Base-by-base conservation (phyloP, 768 basidiomycete species). In the Mycena filopes region DNA sequence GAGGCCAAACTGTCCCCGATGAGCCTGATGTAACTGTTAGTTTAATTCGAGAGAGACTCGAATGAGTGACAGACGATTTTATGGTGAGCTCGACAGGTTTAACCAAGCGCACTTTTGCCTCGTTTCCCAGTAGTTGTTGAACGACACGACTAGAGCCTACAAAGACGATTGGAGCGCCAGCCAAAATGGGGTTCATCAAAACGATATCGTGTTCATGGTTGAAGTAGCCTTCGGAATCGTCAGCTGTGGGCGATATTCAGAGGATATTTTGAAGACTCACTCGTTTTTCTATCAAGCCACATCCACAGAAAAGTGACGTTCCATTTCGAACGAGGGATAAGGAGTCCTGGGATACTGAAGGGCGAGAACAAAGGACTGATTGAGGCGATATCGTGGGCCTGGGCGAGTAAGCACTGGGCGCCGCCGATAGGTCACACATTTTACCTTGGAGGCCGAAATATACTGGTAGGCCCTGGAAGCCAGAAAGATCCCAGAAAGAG, bases 221-320 rank as follows among this genome's bases (percentile, higher is more conserved):
- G 57, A 59, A 59, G 29, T 59, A 59, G 40, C 47, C 47, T 48
- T 36, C 36, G 31, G 33, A 18, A 3, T 40, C 40, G 8, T 15
- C 28, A 15, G 25, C 41, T 46, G 12, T 31, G 46, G 3, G 11
- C 6, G 33, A n/a, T n/a, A 29, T 23, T 23, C 1, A 25, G 20
- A 28, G 21, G 31, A 47, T 40, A 59, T n/a, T 1, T 12, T 33
- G 33, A 36, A 12, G 31, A 59, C 57, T 40, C 23, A 26, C 56
- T 59, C 4, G 46, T 59, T 58, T 58, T 49, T n/a, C 46, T 48
- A 46, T 59, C 57, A 15, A 59, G 57, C 57, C 46, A 59, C 46
- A 59, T 49, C 57, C 57, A 48, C 26, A 59, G 57, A 23, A 59
- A 59, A n/a, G 57, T 59, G 12, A 36, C 57, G 40, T 59, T 59